A percentile compares a stretch with the other conserved stretches of the same genome.
Conservation (phyloP, 352 stramenopile genomes). For the Phytophthora colocasiae region DNA sequence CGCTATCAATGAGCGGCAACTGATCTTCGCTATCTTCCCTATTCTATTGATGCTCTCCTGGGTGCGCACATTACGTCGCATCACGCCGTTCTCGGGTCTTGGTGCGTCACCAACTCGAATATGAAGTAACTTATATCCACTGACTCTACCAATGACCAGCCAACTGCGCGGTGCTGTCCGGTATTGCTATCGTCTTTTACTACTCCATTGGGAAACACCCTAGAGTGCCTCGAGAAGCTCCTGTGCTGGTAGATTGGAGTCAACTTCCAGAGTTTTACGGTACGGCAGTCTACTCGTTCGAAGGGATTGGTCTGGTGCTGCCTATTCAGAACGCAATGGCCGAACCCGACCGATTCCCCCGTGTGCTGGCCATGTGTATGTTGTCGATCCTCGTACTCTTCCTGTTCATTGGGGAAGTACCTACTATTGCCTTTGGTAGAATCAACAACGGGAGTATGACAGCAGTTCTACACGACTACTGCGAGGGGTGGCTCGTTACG, state of each 20-base stretch:
- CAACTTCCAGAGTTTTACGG: constrained; percentile 78
- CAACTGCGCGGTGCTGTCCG: constrained; percentile 67
- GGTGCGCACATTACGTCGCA: constrained; percentile 74
- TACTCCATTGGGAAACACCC: constrained; percentile 66
- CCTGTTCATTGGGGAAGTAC: constrained; percentile 74
- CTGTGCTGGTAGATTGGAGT: constrained; percentile 42
- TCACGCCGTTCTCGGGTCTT: constrained; percentile 79
- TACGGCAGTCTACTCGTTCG: constrained; percentile 84
- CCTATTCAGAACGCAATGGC: constrained; percentile 85
- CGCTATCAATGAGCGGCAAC: constrained; percentile 72
- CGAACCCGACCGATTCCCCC: constrained; percentile 59
- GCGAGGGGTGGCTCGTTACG: constrained; percentile 69
- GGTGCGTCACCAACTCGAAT: constrained; percentile 39
- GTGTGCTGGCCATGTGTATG: constrained; percentile 68
- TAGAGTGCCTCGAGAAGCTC: constrained; percentile 22
- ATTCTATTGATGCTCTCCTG: constrained; percentile 77
- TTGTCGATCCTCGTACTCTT: constrained; percentile 77
- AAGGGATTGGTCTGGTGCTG: constrained; percentile 79
- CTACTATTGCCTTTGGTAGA: constrained; percentile 68
- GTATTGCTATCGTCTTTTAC: constrained; percentile 86
- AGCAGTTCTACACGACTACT: constrained; percentile 76
- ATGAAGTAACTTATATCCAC: too few species aligned
- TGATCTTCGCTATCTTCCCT: constrained; percentile 81
- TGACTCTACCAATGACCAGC: constrained; percentile 34
- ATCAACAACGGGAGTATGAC: constrained; percentile 87